Percentiles rank a stretch among this genome's conserved stretches.
Conservation (phyloP, 2,329 filamentous ascomycete species). For the Metarhizium rileyi region DNA sequence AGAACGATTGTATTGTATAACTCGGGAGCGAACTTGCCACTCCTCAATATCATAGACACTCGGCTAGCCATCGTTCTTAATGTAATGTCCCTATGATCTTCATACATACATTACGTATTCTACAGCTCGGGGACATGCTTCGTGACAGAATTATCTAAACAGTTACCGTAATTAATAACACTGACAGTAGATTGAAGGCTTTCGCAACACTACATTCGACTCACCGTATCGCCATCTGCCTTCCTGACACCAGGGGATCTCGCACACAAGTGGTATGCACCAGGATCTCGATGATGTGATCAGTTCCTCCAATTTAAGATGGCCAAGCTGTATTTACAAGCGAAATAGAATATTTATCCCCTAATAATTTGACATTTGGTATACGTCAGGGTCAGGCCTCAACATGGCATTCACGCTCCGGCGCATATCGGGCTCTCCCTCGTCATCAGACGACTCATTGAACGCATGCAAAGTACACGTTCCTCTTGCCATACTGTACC, state of each 20-base stretch:
- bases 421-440: constrained; percentile 52
- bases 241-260: constrained; percentile 8
- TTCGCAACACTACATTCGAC: constrained; percentile 33
- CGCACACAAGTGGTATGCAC: background rate
- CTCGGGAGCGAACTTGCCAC: constrained; percentile 8
- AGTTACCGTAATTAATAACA: background rate
- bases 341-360: background rate
- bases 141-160: background rate
- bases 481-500: constrained; percentile 60
- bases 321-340: background rate
- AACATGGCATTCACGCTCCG: constrained; percentile 52
- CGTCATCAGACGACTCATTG: constrained; percentile 55
- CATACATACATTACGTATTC: background rate
- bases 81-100: constrained; percentile 10
- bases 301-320: background rate
- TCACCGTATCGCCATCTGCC: constrained; percentile 29
- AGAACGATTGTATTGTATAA: no score
- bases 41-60: constrained; percentile 9
- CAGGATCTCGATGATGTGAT: background rate
- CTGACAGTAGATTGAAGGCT: constrained; percentile 25
- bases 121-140: background rate
- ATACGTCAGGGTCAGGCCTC: constrained; percentile 24
- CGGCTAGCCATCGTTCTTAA: constrained; percentile 11
- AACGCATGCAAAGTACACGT: constrained; percentile 72
- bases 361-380: constrained; percentile 3